Conservation (phyloP, 331 rosid genomes). For the Prunus yedoensis region DNA sequence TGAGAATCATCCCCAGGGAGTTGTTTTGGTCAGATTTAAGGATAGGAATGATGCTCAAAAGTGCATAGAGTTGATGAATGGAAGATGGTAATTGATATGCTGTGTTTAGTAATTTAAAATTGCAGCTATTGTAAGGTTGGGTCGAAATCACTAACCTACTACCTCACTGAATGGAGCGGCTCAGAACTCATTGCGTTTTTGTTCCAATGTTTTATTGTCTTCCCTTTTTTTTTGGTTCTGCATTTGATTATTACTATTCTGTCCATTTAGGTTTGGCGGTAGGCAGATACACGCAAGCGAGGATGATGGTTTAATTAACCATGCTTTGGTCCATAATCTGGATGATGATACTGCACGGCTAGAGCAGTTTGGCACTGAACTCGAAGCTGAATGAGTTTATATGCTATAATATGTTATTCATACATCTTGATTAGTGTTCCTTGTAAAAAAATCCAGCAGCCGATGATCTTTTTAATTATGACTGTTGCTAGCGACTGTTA, state of each 20-base stretch:
- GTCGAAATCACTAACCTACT: neutral
- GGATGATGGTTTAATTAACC: conserved; percentile 87
- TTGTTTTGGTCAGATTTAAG: conserved; percentile 82
- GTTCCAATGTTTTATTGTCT: neutral
- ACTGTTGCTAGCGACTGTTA: conserved; percentile 7
- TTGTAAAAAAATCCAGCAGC: neutral
- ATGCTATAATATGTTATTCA: neutral
- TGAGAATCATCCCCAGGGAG: conserved; percentile 95
- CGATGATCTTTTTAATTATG: neutral
- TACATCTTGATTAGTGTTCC: neutral
- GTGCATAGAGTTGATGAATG: conserved; percentile 90
- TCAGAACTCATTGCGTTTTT: neutral
- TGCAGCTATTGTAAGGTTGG: neutral
- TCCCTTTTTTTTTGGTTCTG: neutral
- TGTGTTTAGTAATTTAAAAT: neutral
- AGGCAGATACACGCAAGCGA: conserved; percentile 81
- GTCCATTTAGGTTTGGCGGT: conserved; percentile 83
- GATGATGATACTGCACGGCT: conserved; percentile 67
- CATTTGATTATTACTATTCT: neutral
- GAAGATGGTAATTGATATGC: conserved; percentile 79
- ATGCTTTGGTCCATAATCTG: conserved; percentile 60
- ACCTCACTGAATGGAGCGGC: neutral
- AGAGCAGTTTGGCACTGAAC: conserved; percentile 89
- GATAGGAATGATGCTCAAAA: conserved; percentile 89
- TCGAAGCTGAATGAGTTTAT: conserved; percentile 65